Base-by-base conservation (phyloP, 2,329 filamentous ascomycete genomes). In the Xylariaceae sp. region DNA sequence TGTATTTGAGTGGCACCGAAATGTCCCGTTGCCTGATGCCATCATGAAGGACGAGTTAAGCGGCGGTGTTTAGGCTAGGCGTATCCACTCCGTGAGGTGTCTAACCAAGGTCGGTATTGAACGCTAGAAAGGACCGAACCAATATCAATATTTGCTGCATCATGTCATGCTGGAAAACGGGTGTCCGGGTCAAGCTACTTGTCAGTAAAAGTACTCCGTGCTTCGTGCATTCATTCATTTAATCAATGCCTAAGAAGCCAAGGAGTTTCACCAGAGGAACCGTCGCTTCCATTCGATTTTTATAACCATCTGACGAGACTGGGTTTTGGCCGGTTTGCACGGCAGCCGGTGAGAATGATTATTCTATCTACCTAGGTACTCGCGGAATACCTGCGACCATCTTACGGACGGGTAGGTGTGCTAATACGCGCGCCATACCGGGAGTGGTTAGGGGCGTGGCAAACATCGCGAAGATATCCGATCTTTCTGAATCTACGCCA, bases 401-500 rank as follows among this genome's bases (percentile, higher is more conserved):
- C 23, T 30, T 30, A 30, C 23, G 23, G 23, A 30, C 23, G 23
- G 23, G 23, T 30, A 30, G 23, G 23, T 30, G 23, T 30, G 23
- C 23, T 30, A 42, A 10, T 42, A 7, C 37, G 37, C 13, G 13
- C 37, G 37, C 37, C n/a, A 45, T 45, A 45, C 42, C 15, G 44
- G n/a, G 44, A 9, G 49, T 34, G 42, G 18, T 50, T 35, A 17
- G 13, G 47, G 15, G 50, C 35, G 55, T 57, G 58, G 55, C 52
- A 60, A 53, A 50, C n/a, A 30, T 30, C 23, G 17, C 42, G 15
- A 53, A 18, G 44, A 10, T 30, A 17, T 35, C 10, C 15, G 50
- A 18, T 50, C 51, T 51, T 55, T 45, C 37, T 56, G 44, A 17
- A 10, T 42, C 37, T 10, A 55, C 17, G 50, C 37, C 39, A 30